A percentile compares a stretch with the other conserved stretches of the same genome.
phyloP scores from a whole-genome alignment of 148 eudicot genomes.

The Nepenthes gracilis region DNA sequence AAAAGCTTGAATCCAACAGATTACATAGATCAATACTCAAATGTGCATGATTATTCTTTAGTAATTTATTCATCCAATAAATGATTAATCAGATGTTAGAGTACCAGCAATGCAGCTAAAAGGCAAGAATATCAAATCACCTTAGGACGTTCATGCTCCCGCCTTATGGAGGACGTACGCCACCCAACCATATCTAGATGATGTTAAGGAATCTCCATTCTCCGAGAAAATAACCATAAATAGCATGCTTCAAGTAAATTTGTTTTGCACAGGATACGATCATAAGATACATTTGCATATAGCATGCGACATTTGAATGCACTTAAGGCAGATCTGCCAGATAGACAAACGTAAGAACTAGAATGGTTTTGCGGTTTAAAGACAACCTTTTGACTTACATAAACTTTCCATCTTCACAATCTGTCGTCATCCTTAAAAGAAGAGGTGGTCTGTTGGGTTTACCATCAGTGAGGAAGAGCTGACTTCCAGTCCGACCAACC shows the following conservation, averaged over 20 bases:
- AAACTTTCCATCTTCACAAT: conserved; percentile 70
- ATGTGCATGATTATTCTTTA: too few species aligned
- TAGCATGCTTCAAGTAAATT: background rate
- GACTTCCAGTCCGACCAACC: conserved; percentile 91
- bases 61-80: too few species aligned
- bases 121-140: conserved; percentile 16
- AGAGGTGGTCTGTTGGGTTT: conserved; percentile 77
- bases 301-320: conserved; percentile 77
- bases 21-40: too few species aligned
- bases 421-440: conserved; percentile 80
- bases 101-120: background rate
- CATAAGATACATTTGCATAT: conserved; percentile 85
- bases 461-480: conserved; percentile 92
- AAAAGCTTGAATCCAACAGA: too few species aligned
- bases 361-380: conserved; percentile 3
- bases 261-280: conserved; percentile 65
- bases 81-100: background rate
- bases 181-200: conserved; percentile 93
- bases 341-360: conserved; percentile 9
- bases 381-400: conserved; percentile 42
- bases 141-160: conserved; percentile 82
- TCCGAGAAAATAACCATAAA: conserved; percentile 3
- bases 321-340: conserved; percentile 84
- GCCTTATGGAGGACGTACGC: conserved; percentile 94
- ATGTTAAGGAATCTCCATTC: conserved; percentile 25